phyloP scores from a whole-genome alignment of 1,284 basidiomycete species.

The Golubevia pallescens region DNA sequence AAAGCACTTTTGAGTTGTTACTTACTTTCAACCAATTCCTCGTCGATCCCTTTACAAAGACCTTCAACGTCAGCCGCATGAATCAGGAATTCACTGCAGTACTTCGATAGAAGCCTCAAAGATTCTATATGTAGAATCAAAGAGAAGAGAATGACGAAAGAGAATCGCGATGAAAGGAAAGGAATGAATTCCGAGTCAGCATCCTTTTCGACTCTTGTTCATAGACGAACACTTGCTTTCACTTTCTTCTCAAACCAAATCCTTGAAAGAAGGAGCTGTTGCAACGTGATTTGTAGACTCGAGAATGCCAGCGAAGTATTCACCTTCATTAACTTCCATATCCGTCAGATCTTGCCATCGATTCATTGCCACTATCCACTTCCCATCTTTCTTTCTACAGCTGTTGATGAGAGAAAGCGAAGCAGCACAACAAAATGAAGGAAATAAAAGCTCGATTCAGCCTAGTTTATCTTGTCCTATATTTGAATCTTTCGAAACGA shows the following conservation, averaged over 20 bases:
- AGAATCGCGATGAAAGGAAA: too few relatives aligned
- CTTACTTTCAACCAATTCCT: conserved; percentile 82
- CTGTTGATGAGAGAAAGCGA: too few relatives aligned
- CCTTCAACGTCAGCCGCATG: conserved; percentile 99
- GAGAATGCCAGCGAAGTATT: not conserved
- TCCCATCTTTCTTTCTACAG: conserved; percentile 78
- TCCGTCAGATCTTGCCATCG: conserved; percentile 97
- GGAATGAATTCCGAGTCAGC: not conserved
- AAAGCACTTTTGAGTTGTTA: too few relatives aligned
- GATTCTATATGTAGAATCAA: too few relatives aligned
- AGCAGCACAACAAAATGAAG: too few relatives aligned
- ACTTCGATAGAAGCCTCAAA: conserved; percentile 73
- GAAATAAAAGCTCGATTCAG: too few relatives aligned
- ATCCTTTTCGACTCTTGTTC: too few relatives aligned
- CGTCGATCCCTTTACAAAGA: conserved; percentile 93
- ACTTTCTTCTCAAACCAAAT: too few relatives aligned
- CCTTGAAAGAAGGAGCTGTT: not conserved
- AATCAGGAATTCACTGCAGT: conserved; percentile 91
- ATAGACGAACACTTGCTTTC: too few relatives aligned
- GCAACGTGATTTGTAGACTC: not conserved
- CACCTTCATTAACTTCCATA: conserved; percentile 85
- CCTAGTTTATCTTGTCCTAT: too few relatives aligned
- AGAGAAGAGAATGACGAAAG: too few relatives aligned
- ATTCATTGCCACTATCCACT: conserved; percentile 98
- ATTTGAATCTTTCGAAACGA: too few relatives aligned